Base-by-base conservation (phyloP, 768 basidiomycete genomes). In the Mrakia blollopis region DNA sequence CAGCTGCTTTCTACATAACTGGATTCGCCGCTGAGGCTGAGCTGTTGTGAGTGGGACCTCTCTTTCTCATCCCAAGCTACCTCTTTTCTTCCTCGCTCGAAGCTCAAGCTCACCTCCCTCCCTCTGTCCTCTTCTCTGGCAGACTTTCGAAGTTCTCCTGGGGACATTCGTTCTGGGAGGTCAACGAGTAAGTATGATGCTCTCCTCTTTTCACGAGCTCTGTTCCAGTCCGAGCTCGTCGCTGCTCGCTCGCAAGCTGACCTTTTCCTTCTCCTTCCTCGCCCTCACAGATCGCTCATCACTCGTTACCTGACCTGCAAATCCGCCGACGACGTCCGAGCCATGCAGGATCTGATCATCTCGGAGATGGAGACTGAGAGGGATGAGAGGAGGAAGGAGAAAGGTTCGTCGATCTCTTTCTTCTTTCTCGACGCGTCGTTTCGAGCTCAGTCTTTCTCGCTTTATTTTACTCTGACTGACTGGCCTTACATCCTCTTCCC, bases 1-100 rank as follows among this genome's bases (percentile, higher is more conserved):
- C 97, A 0, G 97, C 96, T 0, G 91, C 94, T 0, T 95, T 99
- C 80, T 97, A 93, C 83, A 91, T 98, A 80, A 91, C 92, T 0
- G 93, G 95, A 0, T 93, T 94, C 78, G 87, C 91, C 79, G 82
- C 87, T 0, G 91, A 93, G 81, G 95, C 93, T 0, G 91, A 94
- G 72, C 86, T 86, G 35, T 82, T 99, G 30, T 83, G 47, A 75
- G 81, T 79, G 6, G n/a, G n/a, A n/a, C n/a, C n/a, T n/a, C n/a
- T n/a, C n/a, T n/a, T n/a, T n/a, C n/a, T n/a, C n/a, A n/a, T n/a
- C n/a, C n/a, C n/a, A n/a, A n/a, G n/a, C n/a, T n/a, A n/a, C n/a
- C n/a, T n/a, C n/a, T n/a, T n/a, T n/a, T n/a, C n/a, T n/a, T n/a
- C n/a, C n/a, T n/a, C 60, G 32, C 23, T 23, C 14, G n/a, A 32